phyloP scores from a whole-genome alignment of 2,329 filamentous ascomycete genomes.

The Cordyceps javanica region DNA sequence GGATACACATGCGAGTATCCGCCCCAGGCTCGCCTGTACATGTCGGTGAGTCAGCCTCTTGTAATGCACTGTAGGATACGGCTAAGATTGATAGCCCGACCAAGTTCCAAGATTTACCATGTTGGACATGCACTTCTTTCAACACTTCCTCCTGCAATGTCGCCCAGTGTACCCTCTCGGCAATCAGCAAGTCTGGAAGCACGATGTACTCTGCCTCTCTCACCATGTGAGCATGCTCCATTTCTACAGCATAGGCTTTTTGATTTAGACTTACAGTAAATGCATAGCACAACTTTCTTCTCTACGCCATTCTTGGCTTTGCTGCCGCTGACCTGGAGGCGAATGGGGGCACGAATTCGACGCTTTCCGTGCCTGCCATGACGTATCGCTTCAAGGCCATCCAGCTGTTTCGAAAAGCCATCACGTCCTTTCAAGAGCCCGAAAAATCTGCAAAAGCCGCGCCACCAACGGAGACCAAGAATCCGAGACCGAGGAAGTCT shows the following conservation, averaged over 20 bases:
- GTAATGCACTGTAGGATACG: neutral
- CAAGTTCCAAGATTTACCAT: neutral
- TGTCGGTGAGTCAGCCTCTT: neutral
- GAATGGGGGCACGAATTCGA: neutral
- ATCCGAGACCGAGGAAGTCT: neutral
- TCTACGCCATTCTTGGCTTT: neutral
- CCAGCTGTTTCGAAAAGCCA: conserved; percentile 2
- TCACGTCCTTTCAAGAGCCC: neutral
- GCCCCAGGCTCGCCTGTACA: neutral
- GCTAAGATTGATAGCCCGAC: neutral
- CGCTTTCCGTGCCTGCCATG: conserved; percentile 6
- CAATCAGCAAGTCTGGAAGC: conserved; percentile 7
- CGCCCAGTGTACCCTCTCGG: conserved; percentile 3
- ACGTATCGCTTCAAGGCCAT: conserved; percentile 7
- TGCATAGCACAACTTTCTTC: neutral
- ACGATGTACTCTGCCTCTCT: conserved; percentile 3
- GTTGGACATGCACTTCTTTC: conserved; percentile 36
- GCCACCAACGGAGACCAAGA: neutral
- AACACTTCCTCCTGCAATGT: neutral
- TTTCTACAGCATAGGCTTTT: neutral
- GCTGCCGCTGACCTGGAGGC: conserved; percentile 1
- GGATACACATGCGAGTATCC: conserved; percentile 8
- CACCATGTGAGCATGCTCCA: neutral
- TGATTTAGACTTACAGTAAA: neutral
- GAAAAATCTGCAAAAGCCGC: neutral